These are phyloP conservation scores for Phanerochaete sordida DNA, from an alignment of 768 basidiomycete genomes.

Conservation along the genomic window DNA sequence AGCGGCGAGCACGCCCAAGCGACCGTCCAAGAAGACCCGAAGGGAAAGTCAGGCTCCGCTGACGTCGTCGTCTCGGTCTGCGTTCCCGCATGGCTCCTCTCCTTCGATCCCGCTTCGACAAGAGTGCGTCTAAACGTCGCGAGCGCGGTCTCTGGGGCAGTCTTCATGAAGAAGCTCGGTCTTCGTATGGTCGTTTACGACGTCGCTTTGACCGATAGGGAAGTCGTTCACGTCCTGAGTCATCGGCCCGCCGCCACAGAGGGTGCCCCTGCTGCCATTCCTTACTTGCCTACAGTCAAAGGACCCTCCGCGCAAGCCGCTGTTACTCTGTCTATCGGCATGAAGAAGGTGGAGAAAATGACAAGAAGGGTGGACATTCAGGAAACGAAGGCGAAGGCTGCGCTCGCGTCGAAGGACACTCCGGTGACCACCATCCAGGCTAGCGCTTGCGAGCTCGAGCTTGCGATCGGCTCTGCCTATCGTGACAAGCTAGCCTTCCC, in stretches of 20 bases:
- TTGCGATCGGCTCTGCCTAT: not conserved
- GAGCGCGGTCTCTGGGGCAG: not conserved
- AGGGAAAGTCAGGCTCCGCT: conserved; percentile 13
- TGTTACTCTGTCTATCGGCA: not conserved
- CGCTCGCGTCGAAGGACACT: not conserved
- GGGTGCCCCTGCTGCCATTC: not conserved
- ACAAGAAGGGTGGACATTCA: not conserved
- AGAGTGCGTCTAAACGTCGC: not conserved
- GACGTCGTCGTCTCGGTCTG: conserved; percentile 19
- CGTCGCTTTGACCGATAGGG: not conserved
- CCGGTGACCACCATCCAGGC: not conserved
- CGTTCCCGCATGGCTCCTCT: conserved; percentile 26
- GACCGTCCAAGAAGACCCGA: conserved; percentile 14
- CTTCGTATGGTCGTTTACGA: not conserved
- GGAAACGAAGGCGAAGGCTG: not conserved
- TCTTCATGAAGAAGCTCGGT: not conserved
- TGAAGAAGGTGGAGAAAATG: not conserved
- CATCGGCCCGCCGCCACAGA: not conserved
- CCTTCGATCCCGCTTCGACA: not conserved
- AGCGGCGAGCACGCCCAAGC: conserved; percentile 9
- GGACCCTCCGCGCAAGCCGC: no score
- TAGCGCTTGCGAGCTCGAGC: not conserved
- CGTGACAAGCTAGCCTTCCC: not conserved
- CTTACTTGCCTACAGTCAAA: not conserved
- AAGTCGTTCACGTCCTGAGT: not conserved